These are phyloP conservation scores for Salix viminalis DNA, from an alignment of 345 rosid genomes.

Conservation along the genomic window DNA sequence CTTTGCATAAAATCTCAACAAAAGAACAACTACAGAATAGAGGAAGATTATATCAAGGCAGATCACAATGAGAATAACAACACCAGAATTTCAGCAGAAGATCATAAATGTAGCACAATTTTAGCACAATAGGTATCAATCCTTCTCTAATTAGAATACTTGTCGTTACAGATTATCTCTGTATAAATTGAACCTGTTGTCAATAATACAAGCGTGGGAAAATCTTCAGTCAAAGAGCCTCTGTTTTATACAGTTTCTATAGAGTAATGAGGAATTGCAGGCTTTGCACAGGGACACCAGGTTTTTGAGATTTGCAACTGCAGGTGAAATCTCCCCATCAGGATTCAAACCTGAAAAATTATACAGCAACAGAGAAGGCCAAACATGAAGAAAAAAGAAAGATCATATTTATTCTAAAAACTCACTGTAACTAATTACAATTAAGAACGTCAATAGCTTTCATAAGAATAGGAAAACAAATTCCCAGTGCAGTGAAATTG, in stretches of 20 bases:
- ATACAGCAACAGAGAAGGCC: constrained; percentile 26
- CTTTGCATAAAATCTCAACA: not conserved
- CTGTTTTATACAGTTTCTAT: too few relatives aligned
- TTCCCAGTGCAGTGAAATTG: constrained; percentile 79
- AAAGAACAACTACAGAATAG: not conserved
- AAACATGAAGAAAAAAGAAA: not conserved
- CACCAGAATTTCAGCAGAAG: too few relatives aligned
- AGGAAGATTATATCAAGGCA: not conserved
- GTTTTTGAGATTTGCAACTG: constrained; percentile 77
- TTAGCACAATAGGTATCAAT: too few relatives aligned
- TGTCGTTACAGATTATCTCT: too few relatives aligned
- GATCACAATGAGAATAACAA: too few relatives aligned
- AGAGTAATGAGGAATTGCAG: constrained; percentile 6
- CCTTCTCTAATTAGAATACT: too few relatives aligned
- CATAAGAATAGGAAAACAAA: constrained; percentile 1
- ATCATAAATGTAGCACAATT: too few relatives aligned
- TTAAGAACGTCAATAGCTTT: not conserved
- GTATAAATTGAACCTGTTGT: too few relatives aligned
- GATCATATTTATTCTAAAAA: not conserved
- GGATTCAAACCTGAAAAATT: constrained; percentile 87
- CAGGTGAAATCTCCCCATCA: constrained; percentile 89
- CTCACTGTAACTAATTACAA: not conserved
- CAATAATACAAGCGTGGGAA: too few relatives aligned
- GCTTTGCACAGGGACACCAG: constrained; percentile 51
- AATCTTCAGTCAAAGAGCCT: too few relatives aligned